Evolutionary conservation across 345 rosid species (phyloP), one percentile per base, ranked within the genome.

Genomic region (Diplotaxis tenuifolia): DNA sequence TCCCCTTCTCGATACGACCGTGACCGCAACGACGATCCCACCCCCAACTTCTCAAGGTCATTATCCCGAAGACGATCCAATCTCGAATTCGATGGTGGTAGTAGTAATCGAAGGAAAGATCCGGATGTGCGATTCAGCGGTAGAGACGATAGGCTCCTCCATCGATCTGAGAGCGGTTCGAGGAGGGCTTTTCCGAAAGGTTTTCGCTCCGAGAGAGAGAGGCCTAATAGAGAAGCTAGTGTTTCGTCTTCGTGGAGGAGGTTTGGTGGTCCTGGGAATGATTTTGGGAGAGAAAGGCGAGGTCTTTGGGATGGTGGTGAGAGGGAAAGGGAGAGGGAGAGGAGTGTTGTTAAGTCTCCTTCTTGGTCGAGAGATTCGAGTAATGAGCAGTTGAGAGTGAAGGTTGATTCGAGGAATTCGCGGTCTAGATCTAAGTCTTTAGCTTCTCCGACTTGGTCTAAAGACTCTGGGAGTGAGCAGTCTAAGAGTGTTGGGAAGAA

Each of bases 181-280:
- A 83, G 90, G 72, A 88, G 89, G 82, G 93, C 87, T 45, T 94
- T 94, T 75, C 96, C 97, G 0, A 94, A 91, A 53, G 89, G 95
- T 19, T 87, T 84, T 68, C 81, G 98, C 65, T 91, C 98, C 7
- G 94, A 91, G 76, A 82, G 97, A 75, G 98, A 91, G 34, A 79
- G 97, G 53, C 86, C 88, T 5, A 77, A 85, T 66, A 85, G 88
- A 7, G 96, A 91, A 74, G 93, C 86, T 31, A 86, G 87, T 28
- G 84, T 84, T 15, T 84, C 93, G 0, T 87, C 97, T 1, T 88
- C 97, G 0, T 93, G 97, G 97, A 82, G 96, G 75, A 84, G 92
- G 78, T 84, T 86, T 73, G 86, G 88, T 52, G 78, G 76, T 71
- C 85, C 75, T 16, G 82, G 73, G 31, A 81, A 78, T 57, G 81